These are phyloP conservation scores for Pythium insidiosum DNA, from an alignment of 352 stramenopile species.

Conservation along the genomic window DNA sequence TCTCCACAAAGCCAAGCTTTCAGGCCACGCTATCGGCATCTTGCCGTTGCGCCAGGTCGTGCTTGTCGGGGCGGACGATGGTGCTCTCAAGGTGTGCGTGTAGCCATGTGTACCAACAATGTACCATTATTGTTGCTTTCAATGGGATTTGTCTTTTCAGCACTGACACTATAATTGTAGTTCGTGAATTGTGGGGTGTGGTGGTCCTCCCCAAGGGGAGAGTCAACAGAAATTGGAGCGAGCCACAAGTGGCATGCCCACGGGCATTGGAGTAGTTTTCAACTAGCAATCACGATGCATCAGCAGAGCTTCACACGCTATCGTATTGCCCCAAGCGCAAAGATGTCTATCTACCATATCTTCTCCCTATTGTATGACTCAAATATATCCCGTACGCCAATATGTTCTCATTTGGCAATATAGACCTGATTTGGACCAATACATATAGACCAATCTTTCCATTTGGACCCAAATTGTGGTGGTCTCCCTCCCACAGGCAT, in stretches of 20 bases:
- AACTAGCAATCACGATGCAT: constrained; percentile 94
- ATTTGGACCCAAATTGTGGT: constrained; percentile 7
- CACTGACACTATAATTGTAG: not conserved
- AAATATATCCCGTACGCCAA: constrained; percentile 18
- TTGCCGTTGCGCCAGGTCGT: constrained; percentile 54
- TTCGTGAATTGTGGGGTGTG: not conserved
- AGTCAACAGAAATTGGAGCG: constrained; percentile 89
- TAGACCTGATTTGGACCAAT: not conserved
- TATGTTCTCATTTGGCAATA: not conserved
- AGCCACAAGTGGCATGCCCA: constrained; percentile 87
- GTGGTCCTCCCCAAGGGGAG: constrained; percentile 50
- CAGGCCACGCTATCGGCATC: constrained; percentile 29
- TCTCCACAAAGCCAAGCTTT: constrained; percentile 36
- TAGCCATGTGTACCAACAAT: not conserved
- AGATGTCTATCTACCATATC: constrained; percentile 25
- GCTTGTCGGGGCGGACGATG: constrained; percentile 54
- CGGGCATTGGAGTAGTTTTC: constrained; percentile 92
- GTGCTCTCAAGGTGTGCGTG: constrained; percentile 32
- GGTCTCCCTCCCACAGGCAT: not conserved
- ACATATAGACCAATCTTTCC: not conserved
- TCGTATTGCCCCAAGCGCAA: constrained; percentile 92
- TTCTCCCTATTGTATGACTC: constrained; percentile 8
- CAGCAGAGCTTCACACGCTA: constrained; percentile 90
- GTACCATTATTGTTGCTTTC: not conserved
- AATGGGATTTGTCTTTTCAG: not conserved